Conservation (phyloP, 2,329 filamentous ascomycete genomes). For the Penicillium digitatum region DNA sequence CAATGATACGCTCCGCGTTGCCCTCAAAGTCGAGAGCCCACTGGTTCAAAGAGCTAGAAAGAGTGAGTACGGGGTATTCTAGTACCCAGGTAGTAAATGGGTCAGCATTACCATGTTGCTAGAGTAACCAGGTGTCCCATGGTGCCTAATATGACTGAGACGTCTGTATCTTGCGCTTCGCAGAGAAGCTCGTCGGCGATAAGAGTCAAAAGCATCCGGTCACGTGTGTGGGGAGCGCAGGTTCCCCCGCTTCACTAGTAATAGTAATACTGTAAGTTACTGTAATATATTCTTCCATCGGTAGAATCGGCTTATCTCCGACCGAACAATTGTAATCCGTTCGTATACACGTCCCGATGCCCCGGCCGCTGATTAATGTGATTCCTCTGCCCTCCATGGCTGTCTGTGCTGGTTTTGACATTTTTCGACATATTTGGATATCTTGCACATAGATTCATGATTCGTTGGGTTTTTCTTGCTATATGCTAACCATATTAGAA, state of each 20-base stretch:
- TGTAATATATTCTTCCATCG: background rate
- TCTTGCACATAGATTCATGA: background rate
- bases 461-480: background rate
- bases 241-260: constrained; percentile 13
- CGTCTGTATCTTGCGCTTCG: background rate
- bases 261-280: constrained; percentile 6
- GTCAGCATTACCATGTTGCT: constrained; percentile 38
- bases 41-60: constrained; percentile 40
- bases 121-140: constrained; percentile 44
- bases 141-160: constrained; percentile 3
- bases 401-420: background rate
- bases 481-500: background rate
- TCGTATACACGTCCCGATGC: constrained; percentile 5
- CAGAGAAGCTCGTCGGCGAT: constrained; percentile 1
- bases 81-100: background rate
- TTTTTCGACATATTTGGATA: too few relatives aligned
- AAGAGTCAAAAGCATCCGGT: constrained; percentile 9
- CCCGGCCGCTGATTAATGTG: constrained; percentile 20
- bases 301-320: constrained; percentile 14
- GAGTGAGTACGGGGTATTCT: constrained; percentile 8
- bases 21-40: constrained; percentile 60
- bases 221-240: constrained; percentile 22
- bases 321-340: constrained; percentile 1
- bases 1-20: constrained; percentile 60
- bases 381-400: background rate